These are phyloP conservation scores for Eutrema salsugineum DNA, from an alignment of 441 rosid genomes.

Conservation along the genomic window DNA sequence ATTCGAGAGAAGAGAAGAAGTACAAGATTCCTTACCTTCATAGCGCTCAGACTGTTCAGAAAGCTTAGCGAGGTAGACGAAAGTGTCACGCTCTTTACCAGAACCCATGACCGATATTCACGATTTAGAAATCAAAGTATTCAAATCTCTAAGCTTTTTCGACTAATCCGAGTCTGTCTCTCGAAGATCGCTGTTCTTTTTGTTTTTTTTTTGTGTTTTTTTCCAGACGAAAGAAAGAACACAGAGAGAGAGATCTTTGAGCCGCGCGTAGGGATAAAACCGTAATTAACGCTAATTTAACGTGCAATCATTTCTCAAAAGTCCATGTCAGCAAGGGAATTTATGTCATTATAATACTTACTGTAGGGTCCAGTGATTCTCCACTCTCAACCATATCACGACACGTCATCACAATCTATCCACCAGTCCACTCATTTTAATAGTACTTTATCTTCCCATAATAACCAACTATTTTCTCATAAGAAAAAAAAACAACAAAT, in stretches of 20 bases:
- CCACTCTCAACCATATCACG: neutral
- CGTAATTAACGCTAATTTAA: constrained; percentile 20
- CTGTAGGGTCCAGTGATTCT: constrained; percentile 3
- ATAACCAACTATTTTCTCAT: no score
- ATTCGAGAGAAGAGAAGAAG: neutral
- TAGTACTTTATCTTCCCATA: constrained; percentile 16
- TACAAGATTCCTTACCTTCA: constrained; percentile 34
- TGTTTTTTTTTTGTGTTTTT: neutral
- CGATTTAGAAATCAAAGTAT: neutral
- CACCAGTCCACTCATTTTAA: constrained; percentile 28
- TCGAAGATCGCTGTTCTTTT: constrained; percentile 8
- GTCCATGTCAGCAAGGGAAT: constrained; percentile 4
- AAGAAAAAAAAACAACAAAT: no score
- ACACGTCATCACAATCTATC: constrained; percentile 22
- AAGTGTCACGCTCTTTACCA: constrained; percentile 51
- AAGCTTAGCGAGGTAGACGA: constrained; percentile 62
- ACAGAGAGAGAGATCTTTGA: constrained; percentile 4
- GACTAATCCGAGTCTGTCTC: constrained; percentile 13
- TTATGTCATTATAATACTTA: constrained; percentile 4
- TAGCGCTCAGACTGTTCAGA: constrained; percentile 80
- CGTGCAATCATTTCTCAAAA: neutral
- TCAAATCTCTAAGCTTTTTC: constrained; percentile 10
- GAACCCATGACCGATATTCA: constrained; percentile 32
- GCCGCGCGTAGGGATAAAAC: constrained; percentile 19
- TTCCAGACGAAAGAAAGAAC: neutral